phyloP scores from a whole-genome alignment of 345 rosid species.

The Salix viminalis region DNA sequence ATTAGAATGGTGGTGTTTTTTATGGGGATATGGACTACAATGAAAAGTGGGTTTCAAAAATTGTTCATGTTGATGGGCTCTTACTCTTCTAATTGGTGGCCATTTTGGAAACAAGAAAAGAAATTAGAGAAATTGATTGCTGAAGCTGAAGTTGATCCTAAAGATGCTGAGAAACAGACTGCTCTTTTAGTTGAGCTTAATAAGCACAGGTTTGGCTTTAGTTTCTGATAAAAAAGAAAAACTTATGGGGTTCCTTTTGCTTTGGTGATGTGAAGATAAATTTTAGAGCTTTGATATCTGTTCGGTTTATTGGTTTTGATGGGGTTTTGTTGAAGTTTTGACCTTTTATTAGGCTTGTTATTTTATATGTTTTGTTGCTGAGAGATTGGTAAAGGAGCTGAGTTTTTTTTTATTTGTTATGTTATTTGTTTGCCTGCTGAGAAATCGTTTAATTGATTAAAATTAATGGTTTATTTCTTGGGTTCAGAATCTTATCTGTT shows the following conservation, averaged over 20 bases:
- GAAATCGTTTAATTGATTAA: background rate
- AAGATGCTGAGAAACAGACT: slow-evolving; percentile 59
- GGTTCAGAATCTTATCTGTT: background rate
- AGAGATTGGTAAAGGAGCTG: background rate
- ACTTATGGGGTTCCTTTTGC: background rate
- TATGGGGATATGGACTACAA: slow-evolving; percentile 58
- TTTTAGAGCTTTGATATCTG: background rate
- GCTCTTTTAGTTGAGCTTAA: slow-evolving; percentile 81
- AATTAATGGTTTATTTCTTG: background rate
- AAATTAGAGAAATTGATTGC: slow-evolving; percentile 63
- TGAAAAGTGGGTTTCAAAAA: slow-evolving; percentile 45
- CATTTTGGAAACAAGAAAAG: slow-evolving; percentile 71
- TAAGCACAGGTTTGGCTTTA: slow-evolving; percentile 57
- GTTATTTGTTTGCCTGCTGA: background rate
- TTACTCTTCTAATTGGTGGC: slow-evolving; percentile 56
- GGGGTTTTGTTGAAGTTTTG: background rate
- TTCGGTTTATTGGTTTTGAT: background rate
- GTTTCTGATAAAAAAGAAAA: background rate
- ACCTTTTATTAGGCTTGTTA: background rate
- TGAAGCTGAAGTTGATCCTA: slow-evolving; percentile 82
- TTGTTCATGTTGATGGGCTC: slow-evolving; percentile 22
- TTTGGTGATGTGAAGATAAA: background rate
- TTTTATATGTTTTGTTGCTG: background rate
- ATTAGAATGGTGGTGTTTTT: slow-evolving; percentile 44
- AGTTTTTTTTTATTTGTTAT: background rate